Conservation (phyloP, 441 rosid genomes). For the Croton setiger region DNA sequence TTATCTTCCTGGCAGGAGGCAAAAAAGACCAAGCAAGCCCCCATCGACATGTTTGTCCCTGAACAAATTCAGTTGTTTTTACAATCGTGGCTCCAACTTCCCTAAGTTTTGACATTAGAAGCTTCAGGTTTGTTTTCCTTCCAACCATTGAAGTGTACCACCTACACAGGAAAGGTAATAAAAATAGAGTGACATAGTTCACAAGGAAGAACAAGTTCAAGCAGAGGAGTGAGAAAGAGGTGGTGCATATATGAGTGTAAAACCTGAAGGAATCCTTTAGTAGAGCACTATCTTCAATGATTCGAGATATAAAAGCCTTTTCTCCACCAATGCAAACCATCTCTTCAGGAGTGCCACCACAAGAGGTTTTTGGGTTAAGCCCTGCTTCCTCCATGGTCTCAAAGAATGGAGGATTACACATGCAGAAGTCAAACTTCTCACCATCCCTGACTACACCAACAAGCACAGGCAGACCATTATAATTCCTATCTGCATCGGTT, state of each 20-base stretch:
- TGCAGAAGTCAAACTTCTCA: constrained; percentile 89
- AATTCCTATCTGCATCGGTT: constrained; percentile 26
- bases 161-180: constrained; percentile 32
- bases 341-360: constrained; percentile 87
- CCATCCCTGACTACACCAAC: constrained; percentile 58
- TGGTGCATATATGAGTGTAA: background rate
- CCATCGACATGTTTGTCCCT: constrained; percentile 93
- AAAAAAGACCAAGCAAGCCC: constrained; percentile 94
- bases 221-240: constrained; percentile 1
- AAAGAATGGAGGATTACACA: constrained; percentile 98
- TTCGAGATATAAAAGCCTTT: constrained; percentile 66
- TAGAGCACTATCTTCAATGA: constrained; percentile 68
- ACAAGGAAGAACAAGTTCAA: constrained; percentile 4
- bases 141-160: constrained; percentile 97
- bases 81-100: constrained; percentile 70
- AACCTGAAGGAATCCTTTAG: constrained; percentile 69
- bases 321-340: constrained; percentile 97
- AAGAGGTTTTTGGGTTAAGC: constrained; percentile 85
- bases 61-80: constrained; percentile 87
- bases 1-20: constrained; percentile 59
- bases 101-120: constrained; percentile 68
- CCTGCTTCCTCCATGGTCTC: constrained; percentile 79
- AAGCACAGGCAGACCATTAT: constrained; percentile 52
- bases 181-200: background rate
- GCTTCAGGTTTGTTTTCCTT: constrained; percentile 75